Base-by-base conservation (phyloP, 805 yeast genomes). In the Myxozyma geophila region DNA sequence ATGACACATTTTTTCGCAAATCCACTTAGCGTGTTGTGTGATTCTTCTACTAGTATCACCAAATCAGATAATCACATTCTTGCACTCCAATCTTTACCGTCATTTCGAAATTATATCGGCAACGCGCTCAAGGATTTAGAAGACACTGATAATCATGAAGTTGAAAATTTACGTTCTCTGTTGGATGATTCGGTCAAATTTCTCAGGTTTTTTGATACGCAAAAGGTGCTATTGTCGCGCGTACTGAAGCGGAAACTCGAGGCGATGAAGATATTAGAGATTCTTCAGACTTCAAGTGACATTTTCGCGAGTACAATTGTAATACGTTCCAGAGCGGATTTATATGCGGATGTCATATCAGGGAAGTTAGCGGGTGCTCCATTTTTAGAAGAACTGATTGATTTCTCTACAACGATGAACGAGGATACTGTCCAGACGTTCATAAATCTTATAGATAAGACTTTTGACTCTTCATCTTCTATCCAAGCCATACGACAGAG, bases 1-100 rank as follows among this genome's bases (percentile, higher is more conserved):
- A 73, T 78, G 73, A 67, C 76, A 1, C 76, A 76, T 55, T 78
- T 70, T 66, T 76, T 74, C 33, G 73, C 80, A 10, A 75, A 76
- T 53, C 80, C 80, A 0, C 70, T 77, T n/a, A 58, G 64, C 23
- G 70, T 77, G 1, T 44, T 71, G 1, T 58, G 71, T 36, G 63
- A 54, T 35, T 62, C 33, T 33, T 50, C 47, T 50, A 21, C 28
- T 35, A 21, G 15, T 46, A 49, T 23, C 36, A 56, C 13, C n/a
- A 12, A 62, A 35, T 60, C 69, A 0, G 54, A 69, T 2, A 51
- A 57, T 4, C 71, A 77, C 51, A 53, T 61, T 13, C 50, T 55
- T 2, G 74, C 77, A 1, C 58, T 78, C 1, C 70, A 79, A 46
- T 70, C 72, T 69, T 67, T 79, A 39, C 78, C 79, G 0, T 78